Percentiles rank a stretch among this genome's conserved stretches.
These are phyloP conservation scores for Trypanosoma rangeli DNA, from an alignment of 208 protist genomes.

Conservation along the genomic window DNA sequence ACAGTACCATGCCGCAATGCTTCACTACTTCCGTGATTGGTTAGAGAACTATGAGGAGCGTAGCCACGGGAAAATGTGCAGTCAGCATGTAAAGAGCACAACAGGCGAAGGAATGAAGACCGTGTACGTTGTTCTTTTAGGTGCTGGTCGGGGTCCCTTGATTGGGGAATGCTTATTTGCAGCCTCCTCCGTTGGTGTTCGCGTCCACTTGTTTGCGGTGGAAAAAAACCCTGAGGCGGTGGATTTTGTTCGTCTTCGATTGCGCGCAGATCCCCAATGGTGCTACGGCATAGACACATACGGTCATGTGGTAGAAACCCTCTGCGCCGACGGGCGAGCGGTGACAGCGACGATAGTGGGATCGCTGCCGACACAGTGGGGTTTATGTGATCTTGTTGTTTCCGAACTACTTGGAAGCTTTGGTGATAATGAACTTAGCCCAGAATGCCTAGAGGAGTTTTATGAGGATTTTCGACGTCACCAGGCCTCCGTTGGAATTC, in stretches of 20 bases:
- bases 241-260: slow-evolving; percentile 79
- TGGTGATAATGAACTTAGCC: slow-evolving; percentile 99
- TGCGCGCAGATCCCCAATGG: slow-evolving; percentile 61
- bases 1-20: slow-evolving; percentile 91
- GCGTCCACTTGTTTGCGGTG: slow-evolving; percentile 93
- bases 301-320: slow-evolving; percentile 88
- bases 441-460: slow-evolving; percentile 98
- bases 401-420: slow-evolving; percentile 99
- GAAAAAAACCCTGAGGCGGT: slow-evolving; percentile 98
- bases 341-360: slow-evolving; percentile 34
- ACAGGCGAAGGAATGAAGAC: slow-evolving; percentile 46
- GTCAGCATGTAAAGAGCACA: slow-evolving; percentile 4
- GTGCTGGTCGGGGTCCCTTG: slow-evolving; percentile 96
- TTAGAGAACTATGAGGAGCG: slow-evolving; percentile 21
- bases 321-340: slow-evolving; percentile 87
- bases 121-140: slow-evolving; percentile 95
- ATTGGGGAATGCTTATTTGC: slow-evolving; percentile 87
- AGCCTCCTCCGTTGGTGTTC: slow-evolving; percentile 52
- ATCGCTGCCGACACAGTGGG: slow-evolving; percentile 22
- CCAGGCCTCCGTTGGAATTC: slow-evolving; percentile 40
- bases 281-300: slow-evolving; percentile 53
- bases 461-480: slow-evolving; percentile 54
- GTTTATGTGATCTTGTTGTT: slow-evolving; percentile 95
- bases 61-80: slow-evolving; percentile 33
- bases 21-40: slow-evolving; percentile 68